Percentiles rank a stretch among this genome's conserved stretches.
Conservation (phyloP, 1,284 basidiomycete genomes). For the Sanghuangporus sanghuang region DNA sequence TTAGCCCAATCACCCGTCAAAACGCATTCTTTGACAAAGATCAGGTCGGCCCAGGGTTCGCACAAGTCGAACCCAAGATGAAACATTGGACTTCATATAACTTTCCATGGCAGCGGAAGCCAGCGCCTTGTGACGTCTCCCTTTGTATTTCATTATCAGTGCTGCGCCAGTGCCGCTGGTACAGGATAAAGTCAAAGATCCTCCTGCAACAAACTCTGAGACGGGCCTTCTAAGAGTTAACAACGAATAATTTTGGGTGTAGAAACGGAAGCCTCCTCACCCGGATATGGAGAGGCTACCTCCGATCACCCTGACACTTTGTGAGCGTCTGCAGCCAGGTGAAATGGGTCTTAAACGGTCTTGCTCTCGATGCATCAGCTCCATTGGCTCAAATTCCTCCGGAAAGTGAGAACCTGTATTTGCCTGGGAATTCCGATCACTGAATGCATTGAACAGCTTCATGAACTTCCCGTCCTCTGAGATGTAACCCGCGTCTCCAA, state of each 20-base stretch:
- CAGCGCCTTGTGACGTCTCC: background rate
- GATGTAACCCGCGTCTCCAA: constrained; percentile 3
- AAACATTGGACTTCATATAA: background rate
- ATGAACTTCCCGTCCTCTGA: constrained; percentile 3
- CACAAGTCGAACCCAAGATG: background rate
- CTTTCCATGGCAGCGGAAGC: background rate
- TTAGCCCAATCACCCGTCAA: constrained; percentile 8
- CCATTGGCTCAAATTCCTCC: background rate
- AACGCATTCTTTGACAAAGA: constrained; percentile 7
- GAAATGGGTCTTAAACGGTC: background rate
- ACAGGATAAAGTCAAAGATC: background rate
- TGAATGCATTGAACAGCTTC: constrained; percentile 5
- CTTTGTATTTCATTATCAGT: background rate
- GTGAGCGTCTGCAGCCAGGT: background rate
- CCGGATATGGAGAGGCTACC: background rate
- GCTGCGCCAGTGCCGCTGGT: background rate
- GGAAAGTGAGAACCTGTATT: background rate
- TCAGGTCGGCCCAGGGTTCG: background rate
- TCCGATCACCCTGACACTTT: background rate
- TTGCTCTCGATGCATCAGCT: background rate
- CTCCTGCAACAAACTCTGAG: background rate
- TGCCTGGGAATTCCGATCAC: background rate
- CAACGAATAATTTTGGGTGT: background rate
- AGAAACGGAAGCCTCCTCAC: background rate
- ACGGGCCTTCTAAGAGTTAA: background rate